These are phyloP conservation scores for Claviceps pazoutovae DNA, from an alignment of 2,329 filamentous ascomycete genomes.

Conservation along the genomic window DNA sequence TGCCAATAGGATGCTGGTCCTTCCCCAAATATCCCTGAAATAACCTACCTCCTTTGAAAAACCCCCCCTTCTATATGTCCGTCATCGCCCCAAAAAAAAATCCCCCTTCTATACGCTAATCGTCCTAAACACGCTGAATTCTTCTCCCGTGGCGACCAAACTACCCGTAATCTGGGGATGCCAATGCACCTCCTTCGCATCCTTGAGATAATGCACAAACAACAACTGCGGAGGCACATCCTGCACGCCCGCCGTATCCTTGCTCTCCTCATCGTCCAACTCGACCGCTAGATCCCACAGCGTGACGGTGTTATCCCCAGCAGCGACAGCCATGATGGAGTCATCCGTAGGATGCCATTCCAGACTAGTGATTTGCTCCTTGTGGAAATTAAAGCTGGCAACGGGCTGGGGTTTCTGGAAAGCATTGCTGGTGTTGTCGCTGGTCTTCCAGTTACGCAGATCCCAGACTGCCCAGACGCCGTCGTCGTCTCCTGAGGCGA, in stretches of 20 bases:
- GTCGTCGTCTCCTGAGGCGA: slow-evolving; percentile 86
- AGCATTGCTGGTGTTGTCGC: slow-evolving; percentile 16
- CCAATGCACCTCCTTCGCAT: slow-evolving; percentile 94
- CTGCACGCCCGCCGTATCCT: slow-evolving; percentile 70
- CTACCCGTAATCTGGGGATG: slow-evolving; percentile 88
- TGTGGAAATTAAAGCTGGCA: slow-evolving; percentile 91
- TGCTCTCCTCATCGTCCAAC: slow-evolving; percentile 91
- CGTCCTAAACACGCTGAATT: slow-evolving; percentile 75
- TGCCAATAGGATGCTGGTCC: no score
- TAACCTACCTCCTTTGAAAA: not conserved
- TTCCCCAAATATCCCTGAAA: no score
- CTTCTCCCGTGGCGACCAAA: slow-evolving; percentile 78
- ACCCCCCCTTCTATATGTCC: not conserved
- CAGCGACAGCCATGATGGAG: slow-evolving; percentile 83
- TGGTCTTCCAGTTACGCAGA: slow-evolving; percentile 76
- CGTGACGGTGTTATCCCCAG: slow-evolving; percentile 86
- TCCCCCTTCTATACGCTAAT: slow-evolving; percentile 53
- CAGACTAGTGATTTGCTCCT: slow-evolving; percentile 86
- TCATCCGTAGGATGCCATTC: slow-evolving; percentile 98
- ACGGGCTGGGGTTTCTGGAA: slow-evolving; percentile 56
- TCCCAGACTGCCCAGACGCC: slow-evolving; percentile 96
- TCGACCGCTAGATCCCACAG: slow-evolving; percentile 96
- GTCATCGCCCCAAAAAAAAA: not conserved
- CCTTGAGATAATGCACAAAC: slow-evolving; percentile 92
- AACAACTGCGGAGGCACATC: slow-evolving; percentile 89